phyloP scores from a whole-genome alignment of 495 filamentous ascomycete genomes.

The Penicillium soppii region DNA sequence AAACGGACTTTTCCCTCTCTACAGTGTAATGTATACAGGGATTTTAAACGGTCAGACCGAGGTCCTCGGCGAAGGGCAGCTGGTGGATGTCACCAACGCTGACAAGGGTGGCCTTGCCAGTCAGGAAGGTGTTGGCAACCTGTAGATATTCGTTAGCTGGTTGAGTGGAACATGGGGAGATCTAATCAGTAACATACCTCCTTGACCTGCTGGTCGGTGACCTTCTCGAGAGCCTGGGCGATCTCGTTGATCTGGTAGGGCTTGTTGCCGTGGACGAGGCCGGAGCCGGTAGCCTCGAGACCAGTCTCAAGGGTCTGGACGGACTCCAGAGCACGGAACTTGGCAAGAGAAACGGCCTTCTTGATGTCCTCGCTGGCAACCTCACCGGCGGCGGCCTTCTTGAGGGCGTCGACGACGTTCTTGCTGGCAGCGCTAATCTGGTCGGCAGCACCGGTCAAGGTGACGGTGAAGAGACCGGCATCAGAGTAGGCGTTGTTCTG shows the following conservation, averaged over 20 bases:
- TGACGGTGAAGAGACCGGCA: conserved; percentile 82
- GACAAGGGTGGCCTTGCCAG: conserved; percentile 83
- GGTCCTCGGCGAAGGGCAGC: conserved; percentile 88
- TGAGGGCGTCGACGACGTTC: conserved; percentile 71
- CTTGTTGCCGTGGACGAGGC: conserved; percentile 76
- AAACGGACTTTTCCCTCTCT: conserved; percentile 40
- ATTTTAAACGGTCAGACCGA: conserved; percentile 87
- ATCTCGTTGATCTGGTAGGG: conserved; percentile 83
- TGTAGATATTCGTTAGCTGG: conserved; percentile 37
- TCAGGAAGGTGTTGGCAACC: conserved; percentile 81
- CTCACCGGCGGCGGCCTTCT: conserved; percentile 71
- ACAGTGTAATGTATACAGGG: conserved; percentile 46
- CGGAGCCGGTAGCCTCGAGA: conserved; percentile 70
- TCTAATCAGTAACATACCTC: conserved; percentile 60
- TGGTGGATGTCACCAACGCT: conserved; percentile 77
- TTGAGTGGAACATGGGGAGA: conserved; percentile 1
- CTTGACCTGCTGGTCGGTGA: conserved; percentile 82
- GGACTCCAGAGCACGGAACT: conserved; percentile 86
- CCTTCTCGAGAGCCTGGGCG: conserved; percentile 73
- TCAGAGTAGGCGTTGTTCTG: conserved; percentile 88
- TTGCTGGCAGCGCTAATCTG: conserved; percentile 63
- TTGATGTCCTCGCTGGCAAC: conserved; percentile 80
- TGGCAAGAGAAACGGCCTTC: conserved; percentile 89
- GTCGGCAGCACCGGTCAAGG: conserved; percentile 68
- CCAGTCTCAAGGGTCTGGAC: conserved; percentile 70